Base-by-base conservation (phyloP, 495 filamentous ascomycete species). In the Acidomyces sp. region DNA sequence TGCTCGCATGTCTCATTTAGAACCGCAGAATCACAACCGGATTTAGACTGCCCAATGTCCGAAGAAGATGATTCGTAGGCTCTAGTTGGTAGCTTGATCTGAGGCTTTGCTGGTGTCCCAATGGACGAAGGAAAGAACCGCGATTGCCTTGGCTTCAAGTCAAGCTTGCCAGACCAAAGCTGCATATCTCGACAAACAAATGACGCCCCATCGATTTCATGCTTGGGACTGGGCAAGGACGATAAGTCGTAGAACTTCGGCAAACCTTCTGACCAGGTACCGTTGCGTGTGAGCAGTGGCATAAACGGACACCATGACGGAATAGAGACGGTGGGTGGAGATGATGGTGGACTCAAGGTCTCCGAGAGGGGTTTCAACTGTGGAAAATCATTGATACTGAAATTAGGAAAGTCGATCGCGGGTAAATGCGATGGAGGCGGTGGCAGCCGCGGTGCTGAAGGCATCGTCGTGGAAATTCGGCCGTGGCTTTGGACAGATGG, bases 51-150 rank as follows among this genome's bases (percentile, higher is more conserved):
- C n/a, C n/a, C n/a, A n/a, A n/a, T n/a, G n/a, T n/a, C n/a, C n/a
- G n/a, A n/a, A n/a, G n/a, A n/a, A n/a, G n/a, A n/a, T n/a, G n/a
- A n/a, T n/a, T n/a, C n/a, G n/a, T n/a, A n/a, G n/a, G n/a, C n/a
- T n/a, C n/a, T 25, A 30, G 20, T 4, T 10, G 40, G 45, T 16
- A 34, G 29, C 32, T 37, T 44, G 13, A 28, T 34, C 28, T 10
- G 37, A 18, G 34, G 46, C 27, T 34, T 48, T 29, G 3, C 34
- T 12, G 32, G 22, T 19, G 35, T n/a, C n/a, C n/a, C n/a, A n/a
- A n/a, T n/a, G n/a, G n/a, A n/a, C n/a, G n/a, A n/a, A n/a, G 53
- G 53, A 34, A 56, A 56, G 48, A 54, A 52, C 13, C 53, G 48
- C 25, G 55, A 58, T 30, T 50, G 44, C 34, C 47, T 58, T 12